A percentile compares a stretch with the other conserved stretches of the same genome.
phyloP scores from a whole-genome alignment of 108 stramenopile genomes.

The Nannochloropsis granulata region DNA sequence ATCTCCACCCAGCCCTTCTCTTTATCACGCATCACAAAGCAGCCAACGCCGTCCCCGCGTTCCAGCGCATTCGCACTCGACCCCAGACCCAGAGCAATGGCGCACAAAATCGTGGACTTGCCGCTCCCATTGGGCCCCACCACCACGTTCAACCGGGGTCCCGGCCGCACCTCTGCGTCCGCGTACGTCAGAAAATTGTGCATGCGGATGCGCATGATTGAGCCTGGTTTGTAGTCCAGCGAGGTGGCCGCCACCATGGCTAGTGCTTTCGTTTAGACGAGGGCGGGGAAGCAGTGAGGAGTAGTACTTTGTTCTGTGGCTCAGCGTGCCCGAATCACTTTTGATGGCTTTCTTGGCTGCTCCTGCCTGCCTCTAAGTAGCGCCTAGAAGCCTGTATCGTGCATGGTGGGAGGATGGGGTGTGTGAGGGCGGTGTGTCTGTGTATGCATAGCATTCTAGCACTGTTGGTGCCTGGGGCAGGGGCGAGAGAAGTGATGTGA shows the following conservation, averaged over 20 bases:
- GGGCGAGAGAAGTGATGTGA: too few species aligned
- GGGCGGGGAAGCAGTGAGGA: too few species aligned
- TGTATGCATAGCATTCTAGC: too few species aligned
- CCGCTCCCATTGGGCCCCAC: constrained; percentile 87
- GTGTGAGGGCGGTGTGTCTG: too few species aligned
- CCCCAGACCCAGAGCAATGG: constrained; percentile 81
- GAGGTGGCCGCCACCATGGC: not conserved
- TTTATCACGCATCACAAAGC: constrained; percentile 60
- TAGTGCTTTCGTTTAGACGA: too few species aligned
- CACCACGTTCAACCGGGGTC: constrained; percentile 69
- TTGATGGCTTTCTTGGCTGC: too few species aligned
- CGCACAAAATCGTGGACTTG: constrained; percentile 80
- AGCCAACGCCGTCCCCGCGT: constrained; percentile 60
- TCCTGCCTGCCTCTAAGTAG: too few species aligned
- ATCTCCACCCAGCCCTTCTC: constrained; percentile 60
- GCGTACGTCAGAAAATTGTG: constrained; percentile 41
- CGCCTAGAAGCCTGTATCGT: too few species aligned
- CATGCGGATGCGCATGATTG: constrained; percentile 15
- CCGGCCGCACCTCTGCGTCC: constrained; percentile 22
- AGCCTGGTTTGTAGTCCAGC: not conserved
- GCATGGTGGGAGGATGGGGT: too few species aligned
- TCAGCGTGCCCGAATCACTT: too few species aligned
- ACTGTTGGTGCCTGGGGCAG: too few species aligned
- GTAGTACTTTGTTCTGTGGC: too few species aligned
- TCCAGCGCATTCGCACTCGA: constrained; percentile 65